Base-by-base conservation (phyloP, 148 eudicot genomes). In the Fagopyrum esculentum region DNA sequence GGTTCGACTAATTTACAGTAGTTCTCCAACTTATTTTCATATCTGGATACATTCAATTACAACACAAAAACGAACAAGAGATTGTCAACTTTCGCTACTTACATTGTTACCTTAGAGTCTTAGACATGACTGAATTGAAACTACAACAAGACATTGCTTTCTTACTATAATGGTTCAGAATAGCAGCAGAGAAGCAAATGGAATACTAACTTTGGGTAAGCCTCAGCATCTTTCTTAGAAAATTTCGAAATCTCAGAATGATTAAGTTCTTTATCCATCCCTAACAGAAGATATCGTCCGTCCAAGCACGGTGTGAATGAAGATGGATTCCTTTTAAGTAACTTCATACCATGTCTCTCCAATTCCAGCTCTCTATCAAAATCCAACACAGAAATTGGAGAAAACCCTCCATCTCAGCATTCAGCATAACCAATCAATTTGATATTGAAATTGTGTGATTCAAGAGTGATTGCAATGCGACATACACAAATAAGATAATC, bases 1-100 rank as follows among this genome's bases (percentile, higher is more conserved):
- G 91, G 91, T 83, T 96, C 97, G 87, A 96, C 83, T 81, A 96
- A 90, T 68, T 89, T 83, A 73, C 98, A 92, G 85, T 92, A 96
- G 72, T 80, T 90, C 87, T 92, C 91, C 19, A 96, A 83, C 80
- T 90, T 93, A 74, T 78, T 77, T 83, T 89, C 97, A 77, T 92
- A 96, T 86, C 97, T 95, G 83, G 77, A 78, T n/a, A 66, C n/a
- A 66, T 66, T 66, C 5, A 40, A 46, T 66, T 66, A 4, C 1
- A 15, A 15, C 1, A 56, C 4, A 6, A 35, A 35, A 22, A 22
- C 26, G 26, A 22, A 22, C 26, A 63, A 22, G 29, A 7, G 6
- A 35, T 3, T 30, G 7, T 35, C 43, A 63, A 9, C 10, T 30
- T 16, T 29, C 4, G 4, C 6, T 6, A 30, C 45, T 30, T 63